phyloP scores from a whole-genome alignment of 306 rosid species.

The Ziziphus jujuba region DNA sequence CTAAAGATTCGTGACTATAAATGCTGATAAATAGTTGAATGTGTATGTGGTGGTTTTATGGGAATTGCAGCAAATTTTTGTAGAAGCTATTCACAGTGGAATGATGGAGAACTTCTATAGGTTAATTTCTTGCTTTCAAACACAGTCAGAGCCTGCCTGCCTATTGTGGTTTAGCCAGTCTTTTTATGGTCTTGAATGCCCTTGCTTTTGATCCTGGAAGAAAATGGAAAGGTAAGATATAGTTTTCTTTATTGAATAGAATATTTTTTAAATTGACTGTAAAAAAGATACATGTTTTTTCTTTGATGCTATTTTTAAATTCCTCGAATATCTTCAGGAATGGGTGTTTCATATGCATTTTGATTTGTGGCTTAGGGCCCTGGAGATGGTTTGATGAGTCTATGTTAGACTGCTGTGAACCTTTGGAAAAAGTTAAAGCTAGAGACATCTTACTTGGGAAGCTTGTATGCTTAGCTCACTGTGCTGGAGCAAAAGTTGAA shows the following conservation, averaged over 20 bases:
- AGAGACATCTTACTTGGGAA: constrained; percentile 89
- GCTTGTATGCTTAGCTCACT: constrained; percentile 85
- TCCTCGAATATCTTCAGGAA: not conserved
- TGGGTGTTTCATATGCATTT: constrained; percentile 3
- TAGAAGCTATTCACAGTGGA: constrained; percentile 71
- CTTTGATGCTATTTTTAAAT: too few species aligned
- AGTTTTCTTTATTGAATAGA: too few species aligned
- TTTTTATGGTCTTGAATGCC: constrained; percentile 90
- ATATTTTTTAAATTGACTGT: too few species aligned
- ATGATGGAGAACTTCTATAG: constrained; percentile 88
- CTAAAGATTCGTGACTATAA: not conserved
- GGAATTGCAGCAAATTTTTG: constrained; percentile 62
- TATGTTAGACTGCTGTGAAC: constrained; percentile 94
- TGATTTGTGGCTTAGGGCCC: constrained; percentile 57
- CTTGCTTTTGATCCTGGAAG: constrained; percentile 94
- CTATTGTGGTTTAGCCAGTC: constrained; percentile 88
- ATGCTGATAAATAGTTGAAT: not conserved
- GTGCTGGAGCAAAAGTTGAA: constrained; percentile 96
- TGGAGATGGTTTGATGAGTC: constrained; percentile 99
- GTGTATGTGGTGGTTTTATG: constrained; percentile 3
- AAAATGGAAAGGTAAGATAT: constrained; percentile 89
- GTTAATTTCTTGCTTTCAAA: constrained; percentile 78
- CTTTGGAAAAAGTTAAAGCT: constrained; percentile 75
- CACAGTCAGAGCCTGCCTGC: constrained; percentile 95
- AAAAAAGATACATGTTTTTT: too few species aligned